Percentiles rank a stretch among this genome's conserved stretches.
These are phyloP conservation scores for Mucor irregularis DNA, from an alignment of 371 early-diverging fungal genomes.

Conservation along the genomic window DNA sequence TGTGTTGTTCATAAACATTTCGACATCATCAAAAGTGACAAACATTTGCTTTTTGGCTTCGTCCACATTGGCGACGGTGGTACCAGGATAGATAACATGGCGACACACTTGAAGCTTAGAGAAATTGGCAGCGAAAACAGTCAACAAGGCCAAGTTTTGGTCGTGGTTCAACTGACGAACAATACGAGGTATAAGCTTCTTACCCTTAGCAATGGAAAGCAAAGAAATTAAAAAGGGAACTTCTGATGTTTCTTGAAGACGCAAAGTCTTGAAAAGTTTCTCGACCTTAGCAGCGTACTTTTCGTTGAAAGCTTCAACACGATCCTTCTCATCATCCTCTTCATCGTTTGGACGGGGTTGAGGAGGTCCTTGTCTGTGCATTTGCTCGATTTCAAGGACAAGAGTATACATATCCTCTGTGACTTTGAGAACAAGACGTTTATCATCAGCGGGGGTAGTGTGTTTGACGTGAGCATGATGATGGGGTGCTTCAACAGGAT, in stretches of 20 bases:
- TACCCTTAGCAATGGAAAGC: conserved; percentile 82
- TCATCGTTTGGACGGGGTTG: conserved; percentile 20
- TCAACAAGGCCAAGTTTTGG: conserved; percentile 75
- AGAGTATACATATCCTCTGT: conserved; percentile 79
- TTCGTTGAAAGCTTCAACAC: conserved; percentile 32
- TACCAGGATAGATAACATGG: conserved; percentile 57
- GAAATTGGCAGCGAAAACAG: conserved; percentile 79
- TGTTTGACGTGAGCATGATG: background rate
- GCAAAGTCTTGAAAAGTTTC: conserved; percentile 66
- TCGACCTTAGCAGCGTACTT: conserved; percentile 53
- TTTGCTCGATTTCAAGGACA: conserved; percentile 81
- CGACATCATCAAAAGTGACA: conserved; percentile 63
- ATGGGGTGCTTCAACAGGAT: background rate
- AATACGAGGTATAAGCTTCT: conserved; percentile 82
- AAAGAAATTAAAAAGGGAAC: conserved; percentile 53
- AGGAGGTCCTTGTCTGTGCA: conserved; percentile 70
- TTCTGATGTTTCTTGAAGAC: conserved; percentile 8
- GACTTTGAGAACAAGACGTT: conserved; percentile 64
- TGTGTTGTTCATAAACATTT: conserved; percentile 81
- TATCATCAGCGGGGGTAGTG: conserved; percentile 27
- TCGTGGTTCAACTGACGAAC: conserved; percentile 76
- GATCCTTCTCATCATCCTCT: conserved; percentile 52
- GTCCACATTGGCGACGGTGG: conserved; percentile 45
- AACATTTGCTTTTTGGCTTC: conserved; percentile 48
- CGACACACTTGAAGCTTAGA: conserved; percentile 85